Percentiles rank a stretch among this genome's conserved stretches.
These are phyloP conservation scores for Cladosporium sp. DNA, from an alignment of 2,329 filamentous ascomycete genomes.

Conservation along the genomic window DNA sequence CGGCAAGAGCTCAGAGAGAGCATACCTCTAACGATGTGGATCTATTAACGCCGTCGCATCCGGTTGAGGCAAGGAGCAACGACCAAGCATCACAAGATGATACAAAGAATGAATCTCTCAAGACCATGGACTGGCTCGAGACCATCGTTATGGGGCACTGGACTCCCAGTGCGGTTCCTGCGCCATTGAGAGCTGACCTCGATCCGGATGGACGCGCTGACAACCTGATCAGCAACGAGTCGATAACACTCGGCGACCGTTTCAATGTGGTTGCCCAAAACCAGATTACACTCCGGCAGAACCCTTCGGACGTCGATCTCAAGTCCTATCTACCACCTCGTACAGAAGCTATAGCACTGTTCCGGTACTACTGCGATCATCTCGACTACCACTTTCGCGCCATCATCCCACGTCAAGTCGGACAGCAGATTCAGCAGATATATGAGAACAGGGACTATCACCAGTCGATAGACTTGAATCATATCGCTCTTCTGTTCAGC, in stretches of 20 bases:
- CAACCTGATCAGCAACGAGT: too few species aligned
- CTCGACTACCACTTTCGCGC: background rate
- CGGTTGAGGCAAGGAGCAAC: too few species aligned
- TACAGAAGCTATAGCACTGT: background rate
- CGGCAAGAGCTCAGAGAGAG: background rate
- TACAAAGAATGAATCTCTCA: background rate
- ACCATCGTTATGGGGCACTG: slow-evolving; percentile 5
- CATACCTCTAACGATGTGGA: background rate
- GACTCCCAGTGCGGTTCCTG: background rate
- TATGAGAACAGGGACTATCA: background rate
- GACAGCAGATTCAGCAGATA: background rate
- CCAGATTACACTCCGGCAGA: background rate
- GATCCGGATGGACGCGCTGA: background rate
- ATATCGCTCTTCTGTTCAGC: background rate
- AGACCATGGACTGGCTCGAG: slow-evolving; percentile 1
- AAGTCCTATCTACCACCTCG: background rate
- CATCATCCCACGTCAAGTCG: background rate
- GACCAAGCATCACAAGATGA: background rate
- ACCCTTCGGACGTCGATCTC: background rate
- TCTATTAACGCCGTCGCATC: too few species aligned
- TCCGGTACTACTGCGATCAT: slow-evolving; percentile 1
- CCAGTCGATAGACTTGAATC: background rate
- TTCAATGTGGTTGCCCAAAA: background rate
- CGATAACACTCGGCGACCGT: background rate
- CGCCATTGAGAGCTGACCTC: background rate